Conservation (phyloP, 2,329 filamentous ascomycete genomes). For the Paraphoma sp. region DNA sequence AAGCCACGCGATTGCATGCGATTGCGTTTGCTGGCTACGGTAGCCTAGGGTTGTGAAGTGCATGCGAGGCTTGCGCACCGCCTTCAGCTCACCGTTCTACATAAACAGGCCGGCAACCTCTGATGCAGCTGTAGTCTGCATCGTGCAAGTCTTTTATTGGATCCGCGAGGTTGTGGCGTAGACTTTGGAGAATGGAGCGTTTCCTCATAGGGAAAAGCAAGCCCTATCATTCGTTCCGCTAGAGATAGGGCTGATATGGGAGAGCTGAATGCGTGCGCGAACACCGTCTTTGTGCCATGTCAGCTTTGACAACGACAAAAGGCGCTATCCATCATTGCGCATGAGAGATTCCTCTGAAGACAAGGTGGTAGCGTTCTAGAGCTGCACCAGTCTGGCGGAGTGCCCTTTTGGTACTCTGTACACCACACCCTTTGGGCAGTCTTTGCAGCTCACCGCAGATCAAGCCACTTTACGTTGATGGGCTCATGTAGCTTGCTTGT, state of each 20-base stretch:
- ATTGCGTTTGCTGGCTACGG: not conserved
- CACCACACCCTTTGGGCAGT: not conserved
- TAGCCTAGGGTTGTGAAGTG: not conserved
- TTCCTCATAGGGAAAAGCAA: not conserved
- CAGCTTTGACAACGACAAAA: not conserved
- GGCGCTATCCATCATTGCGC: not conserved
- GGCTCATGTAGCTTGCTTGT: not conserved
- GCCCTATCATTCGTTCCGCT: not conserved
- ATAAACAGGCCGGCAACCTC: not conserved
- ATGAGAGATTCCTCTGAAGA: not conserved
- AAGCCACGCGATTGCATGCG: not conserved
- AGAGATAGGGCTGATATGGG: not conserved
- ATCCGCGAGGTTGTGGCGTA: not conserved
- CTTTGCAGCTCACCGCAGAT: not conserved
- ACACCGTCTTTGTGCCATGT: not conserved
- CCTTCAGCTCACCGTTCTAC: not conserved
- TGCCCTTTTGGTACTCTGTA: not conserved
- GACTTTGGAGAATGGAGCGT: not conserved
- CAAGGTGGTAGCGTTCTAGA: not conserved
- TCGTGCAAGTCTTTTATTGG: not conserved
- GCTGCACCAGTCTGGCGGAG: not conserved
- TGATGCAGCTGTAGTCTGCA: not conserved
- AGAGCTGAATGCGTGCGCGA: not conserved
- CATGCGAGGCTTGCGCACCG: constrained; percentile 3
- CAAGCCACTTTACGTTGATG: not conserved